Percentiles rank a stretch among this genome's conserved stretches.
phyloP scores from a whole-genome alignment of 257 asterid species.

The Penstemon davidsonii region DNA sequence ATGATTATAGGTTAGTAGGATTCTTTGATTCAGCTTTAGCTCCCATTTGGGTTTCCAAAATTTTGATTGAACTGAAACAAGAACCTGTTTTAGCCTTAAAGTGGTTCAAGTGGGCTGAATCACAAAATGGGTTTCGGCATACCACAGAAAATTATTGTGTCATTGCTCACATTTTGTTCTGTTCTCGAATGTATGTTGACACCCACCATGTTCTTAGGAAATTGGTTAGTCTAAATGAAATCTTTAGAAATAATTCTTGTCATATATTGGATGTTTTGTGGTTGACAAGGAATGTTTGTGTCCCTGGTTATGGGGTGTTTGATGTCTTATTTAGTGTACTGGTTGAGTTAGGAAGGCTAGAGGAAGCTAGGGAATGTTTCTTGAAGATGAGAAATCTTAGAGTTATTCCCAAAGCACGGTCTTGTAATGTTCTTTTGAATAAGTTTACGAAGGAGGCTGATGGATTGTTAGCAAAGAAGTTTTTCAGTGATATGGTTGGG shows the following conservation, averaged over 20 bases:
- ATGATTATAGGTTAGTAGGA: constrained; percentile 46
- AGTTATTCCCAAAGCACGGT: constrained; percentile 66
- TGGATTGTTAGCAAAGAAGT: constrained; percentile 46
- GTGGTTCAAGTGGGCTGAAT: constrained; percentile 68
- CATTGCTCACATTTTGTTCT: constrained; percentile 79
- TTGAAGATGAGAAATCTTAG: constrained; percentile 59
- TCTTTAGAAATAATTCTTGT: constrained; percentile 30
- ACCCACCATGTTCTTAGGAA: constrained; percentile 54
- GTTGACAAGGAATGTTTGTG: constrained; percentile 61
- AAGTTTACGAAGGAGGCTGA: constrained; percentile 49
- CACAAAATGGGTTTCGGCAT: constrained; percentile 48
- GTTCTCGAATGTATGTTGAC: constrained; percentile 68
- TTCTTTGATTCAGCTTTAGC: constrained; percentile 50
- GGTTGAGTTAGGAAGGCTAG: constrained; percentile 66
- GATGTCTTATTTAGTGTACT: constrained; percentile 71
- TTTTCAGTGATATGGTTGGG: constrained; percentile 61
- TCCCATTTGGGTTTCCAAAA: constrained; percentile 58
- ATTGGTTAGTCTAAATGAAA: constrained; percentile 41
- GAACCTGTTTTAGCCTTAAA: constrained; percentile 80
- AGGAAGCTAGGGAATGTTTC: constrained; percentile 81
- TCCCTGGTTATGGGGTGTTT: constrained; percentile 77
- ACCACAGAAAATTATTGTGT: constrained; percentile 67
- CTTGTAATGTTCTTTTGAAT: constrained; percentile 78
- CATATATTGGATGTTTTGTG: constrained; percentile 66
- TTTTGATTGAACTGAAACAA: constrained; percentile 53